phyloP scores from a whole-genome alignment of 2,329 filamentous ascomycete species.

The Sporothrix sp. region DNA sequence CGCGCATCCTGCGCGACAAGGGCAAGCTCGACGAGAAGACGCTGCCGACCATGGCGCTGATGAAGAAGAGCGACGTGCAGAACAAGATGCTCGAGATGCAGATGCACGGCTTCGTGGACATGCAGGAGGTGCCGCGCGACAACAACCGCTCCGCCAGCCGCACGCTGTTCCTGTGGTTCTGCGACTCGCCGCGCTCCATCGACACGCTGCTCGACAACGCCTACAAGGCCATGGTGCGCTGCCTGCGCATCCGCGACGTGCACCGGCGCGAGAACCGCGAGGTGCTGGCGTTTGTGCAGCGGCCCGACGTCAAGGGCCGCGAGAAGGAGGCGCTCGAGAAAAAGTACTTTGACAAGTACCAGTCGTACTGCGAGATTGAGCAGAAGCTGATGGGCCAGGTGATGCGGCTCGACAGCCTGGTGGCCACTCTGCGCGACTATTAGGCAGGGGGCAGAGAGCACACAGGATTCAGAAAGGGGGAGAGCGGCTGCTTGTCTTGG shows the following conservation, averaged over 20 bases:
- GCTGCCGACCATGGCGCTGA: conserved; percentile 67
- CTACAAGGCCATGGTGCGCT: conserved; percentile 84
- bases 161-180: conserved; percentile 88
- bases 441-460: conserved; percentile 25
- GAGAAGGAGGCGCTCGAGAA: conserved; percentile 71
- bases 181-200: conserved; percentile 64
- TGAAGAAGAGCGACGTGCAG: conserved; percentile 78
- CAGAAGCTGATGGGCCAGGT: conserved; percentile 71
- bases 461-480: neutral
- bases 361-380: conserved; percentile 51
- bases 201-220: conserved; percentile 65
- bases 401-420: conserved; percentile 70
- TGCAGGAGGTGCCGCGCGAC: conserved; percentile 90
- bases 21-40: conserved; percentile 95
- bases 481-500: neutral
- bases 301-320: conserved; percentile 75
- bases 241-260: conserved; percentile 67
- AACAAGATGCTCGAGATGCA: conserved; percentile 79
- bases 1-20: conserved; percentile 73
- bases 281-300: conserved; percentile 70
- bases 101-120: conserved; percentile 74
- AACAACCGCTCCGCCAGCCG: conserved; percentile 69
- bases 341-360: conserved; percentile 58
- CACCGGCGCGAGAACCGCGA: conserved; percentile 63
- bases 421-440: conserved; percentile 74